Conservation (phyloP, 345 rosid species). For the Draba incana region DNA sequence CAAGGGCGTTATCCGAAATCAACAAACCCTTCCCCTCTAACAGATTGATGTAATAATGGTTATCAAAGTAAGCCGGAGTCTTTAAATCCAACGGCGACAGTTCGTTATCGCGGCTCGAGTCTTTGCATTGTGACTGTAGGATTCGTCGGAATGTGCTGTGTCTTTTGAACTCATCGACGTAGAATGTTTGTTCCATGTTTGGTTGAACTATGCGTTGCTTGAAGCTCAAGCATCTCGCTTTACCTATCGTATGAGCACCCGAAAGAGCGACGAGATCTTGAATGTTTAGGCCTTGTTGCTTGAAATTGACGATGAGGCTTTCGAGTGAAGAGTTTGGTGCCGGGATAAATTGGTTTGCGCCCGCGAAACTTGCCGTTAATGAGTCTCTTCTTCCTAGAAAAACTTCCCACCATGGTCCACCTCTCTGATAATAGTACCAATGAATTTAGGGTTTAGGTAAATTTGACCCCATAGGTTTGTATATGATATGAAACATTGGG, state of each 20-base stretch:
- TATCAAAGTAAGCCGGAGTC: conserved; percentile 71
- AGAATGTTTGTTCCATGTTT: conserved; percentile 39
- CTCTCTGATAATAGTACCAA: conserved; percentile 53
- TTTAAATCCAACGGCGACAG: conserved; percentile 58
- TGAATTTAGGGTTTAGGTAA: background rate
- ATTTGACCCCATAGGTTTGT: background rate
- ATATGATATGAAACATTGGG: background rate
- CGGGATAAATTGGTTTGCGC: conserved; percentile 73
- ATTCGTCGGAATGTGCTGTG: conserved; percentile 52
- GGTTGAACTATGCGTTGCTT: conserved; percentile 55
- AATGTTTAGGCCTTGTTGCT: conserved; percentile 64
- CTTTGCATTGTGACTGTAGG: conserved; percentile 61
- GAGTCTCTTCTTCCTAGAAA: conserved; percentile 77
- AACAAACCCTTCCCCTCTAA: conserved; percentile 66
- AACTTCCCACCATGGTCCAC: conserved; percentile 75
- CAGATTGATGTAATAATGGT: conserved; percentile 64
- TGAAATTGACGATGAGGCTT: conserved; percentile 59
- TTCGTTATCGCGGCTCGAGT: conserved; percentile 51
- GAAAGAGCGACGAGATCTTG: conserved; percentile 71
- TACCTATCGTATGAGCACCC: conserved; percentile 78
- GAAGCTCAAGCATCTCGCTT: conserved; percentile 76
- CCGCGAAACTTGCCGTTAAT: conserved; percentile 62
- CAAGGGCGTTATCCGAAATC: conserved; percentile 60
- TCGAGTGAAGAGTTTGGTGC: conserved; percentile 72
- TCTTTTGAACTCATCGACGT: conserved; percentile 59